These are phyloP conservation scores for Arthrocladium fulminans DNA, from an alignment of 2,329 filamentous ascomycete genomes.

Conservation along the genomic window DNA sequence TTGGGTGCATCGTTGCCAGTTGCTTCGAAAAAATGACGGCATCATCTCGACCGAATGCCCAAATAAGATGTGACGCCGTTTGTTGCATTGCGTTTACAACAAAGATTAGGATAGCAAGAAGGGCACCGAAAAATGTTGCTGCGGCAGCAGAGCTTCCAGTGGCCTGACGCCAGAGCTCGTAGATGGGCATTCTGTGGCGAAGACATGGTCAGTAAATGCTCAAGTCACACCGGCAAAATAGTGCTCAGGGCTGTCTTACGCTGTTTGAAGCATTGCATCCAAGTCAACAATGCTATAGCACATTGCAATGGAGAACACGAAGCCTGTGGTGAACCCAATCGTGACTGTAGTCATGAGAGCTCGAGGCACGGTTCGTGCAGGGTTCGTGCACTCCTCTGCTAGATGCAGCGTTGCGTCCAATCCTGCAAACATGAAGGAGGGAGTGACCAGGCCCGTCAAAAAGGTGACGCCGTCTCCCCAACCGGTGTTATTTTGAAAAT, in stretches of 20 bases:
- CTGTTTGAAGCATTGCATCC: constrained; percentile 38
- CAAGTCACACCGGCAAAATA: constrained; percentile 42
- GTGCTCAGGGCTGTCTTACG: constrained; percentile 35
- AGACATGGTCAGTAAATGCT: constrained; percentile 30
- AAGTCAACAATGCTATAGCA: constrained; percentile 39
- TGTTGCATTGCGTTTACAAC: constrained; percentile 24
- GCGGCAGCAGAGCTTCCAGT: constrained; percentile 27
- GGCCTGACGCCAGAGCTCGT: constrained; percentile 45
- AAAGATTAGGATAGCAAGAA: constrained; percentile 16
- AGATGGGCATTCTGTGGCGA: constrained; percentile 37
- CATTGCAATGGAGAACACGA: constrained; percentile 41
- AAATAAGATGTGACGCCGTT: constrained; percentile 29
- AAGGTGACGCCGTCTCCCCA: constrained; percentile 27
- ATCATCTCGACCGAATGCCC: constrained; percentile 37
- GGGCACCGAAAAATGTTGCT: constrained; percentile 16
- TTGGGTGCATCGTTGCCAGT: constrained; percentile 31
- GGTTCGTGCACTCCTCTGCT: constrained; percentile 43
- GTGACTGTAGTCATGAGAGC: constrained; percentile 28
- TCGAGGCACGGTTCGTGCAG: constrained; percentile 26
- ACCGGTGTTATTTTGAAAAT: constrained; percentile 13
- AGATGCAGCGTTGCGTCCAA: constrained; percentile 55
- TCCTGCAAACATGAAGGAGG: constrained; percentile 31
- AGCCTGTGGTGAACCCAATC: constrained; percentile 28
- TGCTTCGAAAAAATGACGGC: constrained; percentile 45
- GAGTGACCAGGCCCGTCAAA: constrained; percentile 31